Evolutionary conservation across 2,329 filamentous ascomycete species (phyloP), one percentile per base, ranked within the genome.

Genomic region (Cercospora berteroae): DNA sequence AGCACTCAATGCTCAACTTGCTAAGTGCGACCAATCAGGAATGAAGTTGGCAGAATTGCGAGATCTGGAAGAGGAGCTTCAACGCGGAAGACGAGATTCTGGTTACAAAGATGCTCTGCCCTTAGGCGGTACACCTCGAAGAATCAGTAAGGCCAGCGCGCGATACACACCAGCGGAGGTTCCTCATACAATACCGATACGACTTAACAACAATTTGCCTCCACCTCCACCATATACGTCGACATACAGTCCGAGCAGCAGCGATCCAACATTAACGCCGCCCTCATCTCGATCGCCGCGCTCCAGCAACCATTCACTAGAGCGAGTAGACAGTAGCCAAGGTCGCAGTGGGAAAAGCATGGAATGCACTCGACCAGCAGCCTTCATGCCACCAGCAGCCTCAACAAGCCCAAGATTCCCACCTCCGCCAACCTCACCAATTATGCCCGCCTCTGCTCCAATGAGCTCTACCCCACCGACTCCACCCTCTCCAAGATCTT

Each of bases 21-120:
- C 67, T 1, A 69, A 71, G 3, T 74, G 71, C 42, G 74, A 74
- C 60, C 56, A 64, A 55, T 70, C 70, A 39, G 64, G 64, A 9
- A 72, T 72, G 71, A 62, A 68, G 33, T 61, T 73, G 2, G 66
- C 71, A 13, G 69, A 73, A 67, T 33, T 74, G 29, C 52, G 69
- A 10, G 73, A 72, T 52, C 36, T 74, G 56, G 65, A 72, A 60
- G 39, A 60, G 12, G 69, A 71, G 61, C 67, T 58, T 16, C 57
- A 63, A 42, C 57, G 33, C 57, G 25, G 20, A 57, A 63, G 67
- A 39, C 18, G 58, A 33, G 60, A 62, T 39, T 59, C 48, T 27
- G 63, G 52, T 31, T 64, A 62, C 39, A 55, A 44, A 36, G 59
- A 57, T 12, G 48, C 69, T 7, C 36, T 69, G n/a, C 67, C 69